These are phyloP conservation scores for Asterionellopsis glacialis DNA, from an alignment of 108 stramenopile species.

Conservation along the genomic window DNA sequence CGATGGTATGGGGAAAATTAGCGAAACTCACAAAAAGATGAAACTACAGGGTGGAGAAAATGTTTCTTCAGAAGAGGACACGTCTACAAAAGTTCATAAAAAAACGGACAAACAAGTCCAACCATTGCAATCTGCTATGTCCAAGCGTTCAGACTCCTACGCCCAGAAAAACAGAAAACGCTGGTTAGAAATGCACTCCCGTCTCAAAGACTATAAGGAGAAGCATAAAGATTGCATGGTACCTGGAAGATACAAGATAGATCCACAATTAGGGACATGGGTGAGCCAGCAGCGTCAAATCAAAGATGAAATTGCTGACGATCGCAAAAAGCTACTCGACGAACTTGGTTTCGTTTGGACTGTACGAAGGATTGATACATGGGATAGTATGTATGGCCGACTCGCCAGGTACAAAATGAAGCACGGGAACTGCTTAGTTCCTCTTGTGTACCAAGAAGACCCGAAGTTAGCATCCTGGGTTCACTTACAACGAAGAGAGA, in stretches of 20 bases:
- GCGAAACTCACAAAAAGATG: conserved; percentile 16
- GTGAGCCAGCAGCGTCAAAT: conserved; percentile 25
- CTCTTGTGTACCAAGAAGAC: conserved; percentile 9
- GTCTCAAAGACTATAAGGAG: conserved; percentile 4
- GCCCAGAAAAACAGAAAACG: conserved; percentile 11
- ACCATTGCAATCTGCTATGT: not conserved
- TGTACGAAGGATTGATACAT: conserved; percentile 11
- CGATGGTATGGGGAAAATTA: conserved; percentile 35
- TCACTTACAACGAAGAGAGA: conserved; percentile 37
- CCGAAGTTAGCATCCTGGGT: conserved; percentile 10
- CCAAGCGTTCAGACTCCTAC: not conserved
- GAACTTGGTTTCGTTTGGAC: conserved; percentile 49
- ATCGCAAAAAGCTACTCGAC: conserved; percentile 42
- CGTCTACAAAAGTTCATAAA: conserved; percentile 27
- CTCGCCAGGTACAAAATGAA: conserved; percentile 6
- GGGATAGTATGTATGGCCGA: conserved; percentile 12
- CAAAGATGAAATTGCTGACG: conserved; percentile 15
- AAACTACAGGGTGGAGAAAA: conserved; percentile 38
- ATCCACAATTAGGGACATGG: conserved; percentile 18
- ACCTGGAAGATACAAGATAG: conserved; percentile 26
- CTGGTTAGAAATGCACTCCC: conserved; percentile 15
- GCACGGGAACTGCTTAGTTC: conserved; percentile 7
- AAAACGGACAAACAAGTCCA: no score
- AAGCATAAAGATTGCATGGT: conserved; percentile 12
- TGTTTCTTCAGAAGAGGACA: conserved; percentile 60